Evolutionary conservation across 306 rosid genomes (phyloP).

Genomic region (Pueraria montana): DNA sequence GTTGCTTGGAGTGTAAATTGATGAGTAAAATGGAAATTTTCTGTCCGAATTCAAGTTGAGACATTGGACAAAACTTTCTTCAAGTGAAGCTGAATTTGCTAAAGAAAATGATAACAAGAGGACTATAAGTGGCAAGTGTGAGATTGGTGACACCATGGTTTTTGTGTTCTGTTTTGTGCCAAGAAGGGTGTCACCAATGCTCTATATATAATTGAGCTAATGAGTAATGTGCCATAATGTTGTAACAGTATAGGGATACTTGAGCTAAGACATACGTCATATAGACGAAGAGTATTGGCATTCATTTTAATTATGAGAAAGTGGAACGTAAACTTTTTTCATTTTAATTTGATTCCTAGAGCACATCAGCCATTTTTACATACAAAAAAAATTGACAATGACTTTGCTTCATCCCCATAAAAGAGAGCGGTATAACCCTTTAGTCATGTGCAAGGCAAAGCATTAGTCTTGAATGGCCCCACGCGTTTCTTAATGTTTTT

Average conservation of each 20-base stretch:
- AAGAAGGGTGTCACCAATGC: constrained; percentile 31
- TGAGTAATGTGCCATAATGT: neutral
- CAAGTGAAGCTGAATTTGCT: constrained; percentile 48
- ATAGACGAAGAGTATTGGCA: constrained; percentile 39
- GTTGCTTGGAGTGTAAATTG: constrained; percentile 47
- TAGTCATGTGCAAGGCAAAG: constrained; percentile 50
- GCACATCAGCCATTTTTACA: constrained; percentile 28
- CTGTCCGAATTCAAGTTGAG: constrained; percentile 47
- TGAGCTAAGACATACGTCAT: constrained; percentile 58
- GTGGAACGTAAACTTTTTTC: constrained; percentile 31
- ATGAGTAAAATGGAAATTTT: constrained; percentile 47
- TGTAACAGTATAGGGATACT: neutral
- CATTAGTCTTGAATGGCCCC: constrained; percentile 44
- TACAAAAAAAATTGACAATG: constrained; percentile 32
- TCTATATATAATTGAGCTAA: constrained; percentile 37
- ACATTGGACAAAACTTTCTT: constrained; percentile 56
- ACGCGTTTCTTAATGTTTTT: neutral
- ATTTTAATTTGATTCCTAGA: constrained; percentile 31
- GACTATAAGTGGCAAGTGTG: constrained; percentile 44
- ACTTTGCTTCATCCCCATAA: constrained; percentile 23
- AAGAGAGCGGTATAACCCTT: constrained; percentile 42
- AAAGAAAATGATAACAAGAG: constrained; percentile 54
- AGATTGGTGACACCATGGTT: constrained; percentile 49
- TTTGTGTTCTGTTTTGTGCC: constrained; percentile 42
- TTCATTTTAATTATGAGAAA: constrained; percentile 40